Percentiles rank a stretch among this genome's conserved stretches.
phyloP scores from a whole-genome alignment of 441 rosid genomes.

The Melastoma candidum region DNA sequence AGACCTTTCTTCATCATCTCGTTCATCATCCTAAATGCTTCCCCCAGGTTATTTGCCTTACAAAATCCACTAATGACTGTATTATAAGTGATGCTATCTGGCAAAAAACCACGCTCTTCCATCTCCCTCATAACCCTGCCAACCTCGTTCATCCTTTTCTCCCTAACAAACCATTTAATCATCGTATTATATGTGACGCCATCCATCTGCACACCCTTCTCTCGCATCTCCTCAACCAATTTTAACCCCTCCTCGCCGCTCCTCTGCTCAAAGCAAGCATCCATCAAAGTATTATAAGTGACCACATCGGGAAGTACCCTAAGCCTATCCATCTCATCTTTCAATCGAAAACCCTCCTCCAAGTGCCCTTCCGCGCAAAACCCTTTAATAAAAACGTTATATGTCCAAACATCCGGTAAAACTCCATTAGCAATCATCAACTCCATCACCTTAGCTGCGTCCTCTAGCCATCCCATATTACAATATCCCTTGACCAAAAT shows the following conservation, averaged over 20 bases:
- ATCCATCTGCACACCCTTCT: conserved; percentile 45
- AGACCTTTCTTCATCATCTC: conserved; percentile 63
- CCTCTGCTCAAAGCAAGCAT: conserved; percentile 50
- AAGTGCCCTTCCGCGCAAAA: conserved; percentile 46
- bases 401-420: conserved; percentile 58
- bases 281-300: conserved; percentile 71
- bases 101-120: conserved; percentile 52
- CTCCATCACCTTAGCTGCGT: conserved; percentile 55
- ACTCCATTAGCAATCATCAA: conserved; percentile 49
- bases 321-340: conserved; percentile 55
- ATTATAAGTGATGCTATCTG: conserved; percentile 64
- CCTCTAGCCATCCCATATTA: conserved; percentile 63
- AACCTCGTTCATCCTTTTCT: conserved; percentile 67
- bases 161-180: conserved; percentile 64
- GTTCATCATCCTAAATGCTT: conserved; percentile 61
- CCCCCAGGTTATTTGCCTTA: conserved; percentile 48
- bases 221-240: conserved; percentile 54
- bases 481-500: conserved; percentile 67
- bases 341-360: conserved; percentile 48
- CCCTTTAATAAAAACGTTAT: conserved; percentile 64
- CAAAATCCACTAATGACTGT: conserved; percentile 58
- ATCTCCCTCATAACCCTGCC: conserved; percentile 30
- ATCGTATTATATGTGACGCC: conserved; percentile 53
- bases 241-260: conserved; percentile 34
- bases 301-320: conserved; percentile 62